Evolutionary conservation across 129 eudicot genomes (phyloP), one percentile per base, ranked within the genome.

Genomic region (Helianthus tuberosus): DNA sequence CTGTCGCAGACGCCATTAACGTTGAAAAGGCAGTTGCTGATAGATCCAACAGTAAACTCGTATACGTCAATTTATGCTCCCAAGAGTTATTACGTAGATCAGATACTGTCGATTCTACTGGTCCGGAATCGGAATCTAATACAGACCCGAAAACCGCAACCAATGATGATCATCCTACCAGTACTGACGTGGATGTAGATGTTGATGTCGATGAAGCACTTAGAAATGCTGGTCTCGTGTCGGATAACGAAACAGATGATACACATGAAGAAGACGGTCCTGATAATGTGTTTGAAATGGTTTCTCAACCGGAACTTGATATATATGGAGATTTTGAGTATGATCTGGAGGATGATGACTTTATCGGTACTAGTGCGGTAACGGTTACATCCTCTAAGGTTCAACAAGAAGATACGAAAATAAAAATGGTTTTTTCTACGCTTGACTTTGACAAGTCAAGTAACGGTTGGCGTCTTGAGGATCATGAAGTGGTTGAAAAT

Each of bases 261-360:
- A 35, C 52, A 43, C 54, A 66, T 3, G 84, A 72, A 52, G 84
- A 80, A 57, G 88, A 83, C 52, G 95, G 74, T 57, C 94, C 91
- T 57, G 93, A 84, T 75, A 85, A 88, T 79, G 83, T 93, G 49
- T 76, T 93, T 75, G 97, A 93, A 78, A 81, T 88, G 51, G 98
- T 90, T 61, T 50, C 84, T 62, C 85, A 84, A 75, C 91, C 93
- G 47, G 98, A 93, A 27, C 83, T 93, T 48, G 97, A 93, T 83
- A 93, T 93, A 47, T 93, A 93, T 61, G 98, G 97, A 27, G 98
- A 93, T 80, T 90, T 88, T 70, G 97, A 88, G 82, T 93, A 93
- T 83, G 89, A 86, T 88, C 69, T 93, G 76, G 96, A 93, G 70
- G 98, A 90, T 64, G 93, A 90, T 1, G 92, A 90, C 81, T 82